Evolutionary conservation across 1,139 yeast genomes (phyloP), one percentile per base, ranked within the genome.

Genomic region (Casaregolazyma suthepensis): DNA sequence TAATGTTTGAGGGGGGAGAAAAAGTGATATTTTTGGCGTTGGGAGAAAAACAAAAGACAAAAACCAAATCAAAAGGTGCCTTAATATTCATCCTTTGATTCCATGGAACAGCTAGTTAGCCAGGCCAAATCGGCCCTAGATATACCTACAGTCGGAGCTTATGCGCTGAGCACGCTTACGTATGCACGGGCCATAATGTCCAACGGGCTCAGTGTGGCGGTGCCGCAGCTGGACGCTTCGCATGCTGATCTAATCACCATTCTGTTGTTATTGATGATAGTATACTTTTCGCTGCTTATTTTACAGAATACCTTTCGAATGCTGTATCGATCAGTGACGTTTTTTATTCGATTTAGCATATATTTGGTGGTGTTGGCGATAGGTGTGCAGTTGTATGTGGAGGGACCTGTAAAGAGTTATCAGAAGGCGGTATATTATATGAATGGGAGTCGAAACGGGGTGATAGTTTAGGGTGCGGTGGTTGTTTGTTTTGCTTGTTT

Each of bases 281-380:
- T 69, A 20, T 69, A 65, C 54, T 45, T 69, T 7, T 63, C 70
- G 38, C 56, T 69, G 45, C 54, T 63, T 38, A 57, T 69, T 12
- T 51, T 68, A 26, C 56, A 58, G 26, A 63, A 66, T 48, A 59
- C 69, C 15, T 56, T 66, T 40, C 54, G 69, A n/a, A 59, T 67
- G 59, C 51, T 69, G 13, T 66, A 59, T 54, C 54, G 62, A 18
- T 52, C 63, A 31, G 53, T 69, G 15, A 58, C 61, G 54, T 54
- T 59, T 19, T 43, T 61, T 20, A 55, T 67, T 42, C 59, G 63
- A 47, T 47, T 67, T 31, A 23, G 47, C 7, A 17, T 54, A 3
- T 45, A 52, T 42, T 18, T 56, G 23, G 17, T 54, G 19, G 43
- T 63, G n/a, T 38, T 61, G 2, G 59, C 55, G 5, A 56, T 60